Percentiles rank a stretch among this genome's conserved stretches.
Conservation (phyloP, 2,329 filamentous ascomycete species). For the Sarocladiaceae sp. region DNA sequence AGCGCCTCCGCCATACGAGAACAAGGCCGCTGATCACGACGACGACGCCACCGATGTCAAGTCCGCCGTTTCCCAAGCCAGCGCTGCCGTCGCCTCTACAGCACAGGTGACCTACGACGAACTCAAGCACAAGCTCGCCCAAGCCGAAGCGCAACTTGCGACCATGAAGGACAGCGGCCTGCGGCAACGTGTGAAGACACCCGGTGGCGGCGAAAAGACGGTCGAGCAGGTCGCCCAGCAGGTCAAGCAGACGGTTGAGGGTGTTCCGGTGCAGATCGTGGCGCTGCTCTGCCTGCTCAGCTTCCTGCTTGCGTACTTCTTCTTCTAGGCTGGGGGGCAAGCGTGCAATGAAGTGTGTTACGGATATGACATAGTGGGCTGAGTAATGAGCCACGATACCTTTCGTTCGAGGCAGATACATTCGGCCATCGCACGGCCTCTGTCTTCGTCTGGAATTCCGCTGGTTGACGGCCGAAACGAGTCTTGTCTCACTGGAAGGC, state of each 20-base stretch:
- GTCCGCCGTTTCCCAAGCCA: constrained; percentile 16
- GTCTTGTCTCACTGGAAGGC: no score
- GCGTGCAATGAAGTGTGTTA: no score
- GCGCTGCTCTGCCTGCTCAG: constrained; percentile 79
- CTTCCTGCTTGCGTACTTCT: constrained; percentile 91
- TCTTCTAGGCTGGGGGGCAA: constrained; percentile 79
- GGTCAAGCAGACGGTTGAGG: constrained; percentile 54
- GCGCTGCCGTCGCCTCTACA: constrained; percentile 23
- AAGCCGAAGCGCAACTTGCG: constrained; percentile 68
- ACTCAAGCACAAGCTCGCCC: constrained; percentile 64
- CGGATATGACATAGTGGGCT: no score
- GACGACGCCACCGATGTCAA: constrained; percentile 21
- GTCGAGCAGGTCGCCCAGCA: constrained; percentile 46
- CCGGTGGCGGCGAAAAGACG: constrained; percentile 41
- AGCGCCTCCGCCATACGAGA: constrained; percentile 29
- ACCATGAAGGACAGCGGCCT: constrained; percentile 69
- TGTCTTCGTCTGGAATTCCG: no score
- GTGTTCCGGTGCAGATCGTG: constrained; percentile 80
- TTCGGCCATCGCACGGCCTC: no score
- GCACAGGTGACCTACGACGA: constrained; percentile 46
- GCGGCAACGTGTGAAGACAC: constrained; percentile 59
- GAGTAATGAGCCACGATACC: no score
- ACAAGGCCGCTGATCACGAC: constrained; percentile 17
- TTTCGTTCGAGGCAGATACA: no score
- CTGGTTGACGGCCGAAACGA: no score